Evolutionary conservation across 306 rosid species (phyloP).

Genomic region (Amphicarpaea edgeworthii): DNA sequence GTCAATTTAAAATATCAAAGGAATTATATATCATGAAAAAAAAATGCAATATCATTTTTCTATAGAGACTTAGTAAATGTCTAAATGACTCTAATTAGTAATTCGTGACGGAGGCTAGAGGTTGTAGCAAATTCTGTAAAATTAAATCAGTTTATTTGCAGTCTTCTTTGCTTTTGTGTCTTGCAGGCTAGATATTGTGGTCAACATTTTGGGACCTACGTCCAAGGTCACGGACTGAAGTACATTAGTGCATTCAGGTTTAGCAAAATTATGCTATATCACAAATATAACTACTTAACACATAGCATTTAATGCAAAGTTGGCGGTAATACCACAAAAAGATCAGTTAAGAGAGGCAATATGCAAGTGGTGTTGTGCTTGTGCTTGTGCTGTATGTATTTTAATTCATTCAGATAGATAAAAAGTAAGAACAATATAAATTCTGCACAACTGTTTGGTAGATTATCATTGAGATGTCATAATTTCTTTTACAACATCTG

Average conservation of each 20-base stretch:
- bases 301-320: not conserved
- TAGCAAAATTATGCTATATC: not conserved
- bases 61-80: not conserved
- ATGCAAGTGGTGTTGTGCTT: not conserved
- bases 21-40: slow-evolving; percentile 6
- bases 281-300: not conserved
- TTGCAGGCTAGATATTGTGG: not conserved
- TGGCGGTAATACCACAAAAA: not conserved
- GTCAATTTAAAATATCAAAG: not conserved
- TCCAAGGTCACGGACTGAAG: not conserved
- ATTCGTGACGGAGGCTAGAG: not conserved
- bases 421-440: not conserved
- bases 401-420: not conserved
- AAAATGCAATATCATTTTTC: not conserved
- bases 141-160: not conserved
- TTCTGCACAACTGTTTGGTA: not conserved
- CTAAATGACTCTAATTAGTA: too few species aligned
- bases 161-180: not conserved
- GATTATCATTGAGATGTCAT: not conserved
- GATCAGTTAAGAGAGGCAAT: not conserved
- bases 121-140: not conserved
- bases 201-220: not conserved
- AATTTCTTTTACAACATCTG: not conserved
- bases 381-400: not conserved
- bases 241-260: not conserved